Percentiles rank a stretch among this genome's conserved stretches.
Conservation (phyloP, 768 basidiomycete species). For the Tephrocybe sp. region DNA sequence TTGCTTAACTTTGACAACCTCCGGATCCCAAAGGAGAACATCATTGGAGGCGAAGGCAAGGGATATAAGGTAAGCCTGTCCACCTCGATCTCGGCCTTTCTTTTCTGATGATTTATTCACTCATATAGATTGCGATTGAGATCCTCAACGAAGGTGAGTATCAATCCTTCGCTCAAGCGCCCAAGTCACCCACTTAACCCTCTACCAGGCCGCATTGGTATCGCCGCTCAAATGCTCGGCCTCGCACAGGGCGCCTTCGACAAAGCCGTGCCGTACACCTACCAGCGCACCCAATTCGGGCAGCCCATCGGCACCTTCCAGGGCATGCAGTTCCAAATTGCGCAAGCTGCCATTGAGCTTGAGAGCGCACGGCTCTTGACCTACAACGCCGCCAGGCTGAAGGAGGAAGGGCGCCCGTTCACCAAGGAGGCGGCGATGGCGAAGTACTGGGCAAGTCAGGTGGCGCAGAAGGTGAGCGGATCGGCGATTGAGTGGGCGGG, state of each 20-base stretch:
- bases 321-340: conserved; percentile 94
- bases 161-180: background rate
- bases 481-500: conserved; percentile 96
- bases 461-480: conserved; percentile 88
- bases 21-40: conserved; percentile 77
- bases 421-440: conserved; percentile 98
- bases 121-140: conserved; percentile 84
- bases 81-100: background rate
- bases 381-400: conserved; percentile 94
- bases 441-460: conserved; percentile 87
- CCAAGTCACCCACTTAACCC: background rate
- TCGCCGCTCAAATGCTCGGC: conserved; percentile 98
- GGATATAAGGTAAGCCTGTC: conserved; percentile 77
- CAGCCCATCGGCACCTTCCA: conserved; percentile 94
- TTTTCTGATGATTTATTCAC: background rate
- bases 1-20: conserved; percentile 94
- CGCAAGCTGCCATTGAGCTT: conserved; percentile 86
- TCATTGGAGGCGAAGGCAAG: conserved; percentile 89
- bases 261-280: conserved; percentile 93
- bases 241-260: conserved; percentile 97
- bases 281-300: conserved; percentile 92
- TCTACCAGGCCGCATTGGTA: conserved; percentile 70
- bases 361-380: conserved; percentile 89
- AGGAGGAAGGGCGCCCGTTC: conserved; percentile 87
- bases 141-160: conserved; percentile 85